phyloP scores from a whole-genome alignment of 2,329 filamentous ascomycete genomes.

The Penicillium hordei region DNA sequence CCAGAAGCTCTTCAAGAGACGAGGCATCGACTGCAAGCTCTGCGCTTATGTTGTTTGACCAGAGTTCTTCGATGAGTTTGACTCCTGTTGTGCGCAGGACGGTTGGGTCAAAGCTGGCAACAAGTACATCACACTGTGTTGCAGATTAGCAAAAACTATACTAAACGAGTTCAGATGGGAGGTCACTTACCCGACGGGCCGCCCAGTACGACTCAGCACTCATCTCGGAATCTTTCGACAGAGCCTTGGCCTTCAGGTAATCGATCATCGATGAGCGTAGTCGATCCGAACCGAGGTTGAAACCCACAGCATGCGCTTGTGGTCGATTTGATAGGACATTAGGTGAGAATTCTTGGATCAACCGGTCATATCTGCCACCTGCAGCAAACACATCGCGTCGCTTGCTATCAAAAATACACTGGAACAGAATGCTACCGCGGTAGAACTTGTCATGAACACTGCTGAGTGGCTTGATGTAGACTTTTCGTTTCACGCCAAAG shows the following conservation, averaged over 20 bases:
- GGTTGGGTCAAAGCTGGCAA: constrained; percentile 80
- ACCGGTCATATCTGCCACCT: constrained; percentile 85
- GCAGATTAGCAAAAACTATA: constrained; percentile 8
- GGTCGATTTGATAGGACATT: constrained; percentile 62
- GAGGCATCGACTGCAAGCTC: constrained; percentile 80
- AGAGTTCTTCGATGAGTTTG: constrained; percentile 74
- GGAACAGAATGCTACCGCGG: constrained; percentile 79
- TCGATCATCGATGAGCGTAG: constrained; percentile 63
- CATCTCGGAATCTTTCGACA: constrained; percentile 69
- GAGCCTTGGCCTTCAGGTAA: constrained; percentile 53
- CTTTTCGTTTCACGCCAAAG: constrained; percentile 71
- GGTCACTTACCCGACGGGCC: constrained; percentile 59
- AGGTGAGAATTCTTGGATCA: constrained; percentile 81
- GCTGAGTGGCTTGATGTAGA: constrained; percentile 81
- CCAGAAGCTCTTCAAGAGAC: constrained; percentile 71
- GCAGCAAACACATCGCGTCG: constrained; percentile 82
- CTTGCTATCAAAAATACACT: constrained; percentile 84
- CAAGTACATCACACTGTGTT: constrained; percentile 75
- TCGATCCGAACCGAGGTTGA: constrained; percentile 86
- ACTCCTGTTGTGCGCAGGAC: constrained; percentile 74
- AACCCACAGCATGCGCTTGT: constrained; percentile 81
- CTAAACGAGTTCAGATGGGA: not conserved
- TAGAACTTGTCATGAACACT: constrained; percentile 94
- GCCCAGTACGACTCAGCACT: constrained; percentile 62
- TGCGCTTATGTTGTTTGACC: constrained; percentile 80